phyloP scores from a whole-genome alignment of 2,329 filamentous ascomycete species.

The Akanthomyces dipterigenus region DNA sequence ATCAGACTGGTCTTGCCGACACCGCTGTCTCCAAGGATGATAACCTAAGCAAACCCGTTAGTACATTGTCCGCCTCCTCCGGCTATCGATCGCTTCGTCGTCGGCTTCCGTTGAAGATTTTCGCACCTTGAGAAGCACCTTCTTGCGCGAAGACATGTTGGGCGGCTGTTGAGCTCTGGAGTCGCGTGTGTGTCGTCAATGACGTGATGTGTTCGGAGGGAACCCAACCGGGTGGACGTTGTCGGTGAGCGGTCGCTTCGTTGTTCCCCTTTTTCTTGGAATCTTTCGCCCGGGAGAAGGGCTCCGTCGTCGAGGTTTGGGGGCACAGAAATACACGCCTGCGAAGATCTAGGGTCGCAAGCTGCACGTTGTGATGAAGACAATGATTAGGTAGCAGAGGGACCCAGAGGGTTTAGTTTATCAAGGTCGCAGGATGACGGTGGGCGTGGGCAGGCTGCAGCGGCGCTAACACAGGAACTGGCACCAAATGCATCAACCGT shows the following conservation, averaged over 20 bases:
- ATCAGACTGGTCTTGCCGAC: constrained; percentile 99
- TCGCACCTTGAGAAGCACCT: constrained; percentile 79
- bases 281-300: background rate
- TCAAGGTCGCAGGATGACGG: constrained; percentile 3
- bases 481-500: constrained; percentile 1
- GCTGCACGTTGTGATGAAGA: background rate
- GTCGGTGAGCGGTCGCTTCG: background rate
- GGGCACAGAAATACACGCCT: background rate
- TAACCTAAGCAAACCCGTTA: constrained; percentile 58
- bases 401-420: background rate
- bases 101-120: constrained; percentile 9
- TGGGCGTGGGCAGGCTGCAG: constrained; percentile 1
- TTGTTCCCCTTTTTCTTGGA: background rate
- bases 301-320: background rate
- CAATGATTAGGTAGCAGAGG: background rate
- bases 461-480: constrained; percentile 7
- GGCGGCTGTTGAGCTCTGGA: constrained; percentile 23
- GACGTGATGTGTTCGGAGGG: constrained; percentile 10
- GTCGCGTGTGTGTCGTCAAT: constrained; percentile 10
- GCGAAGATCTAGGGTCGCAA: constrained; percentile 1
- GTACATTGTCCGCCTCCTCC: background rate
- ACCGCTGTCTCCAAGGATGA: constrained; percentile 97
- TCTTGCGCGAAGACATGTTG: constrained; percentile 73
- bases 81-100: background rate
- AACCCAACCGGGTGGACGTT: background rate